Percentiles rank a stretch among this genome's conserved stretches.
phyloP scores from a whole-genome alignment of 176 grass and related monocot species.

The Panicum miliaceum region DNA sequence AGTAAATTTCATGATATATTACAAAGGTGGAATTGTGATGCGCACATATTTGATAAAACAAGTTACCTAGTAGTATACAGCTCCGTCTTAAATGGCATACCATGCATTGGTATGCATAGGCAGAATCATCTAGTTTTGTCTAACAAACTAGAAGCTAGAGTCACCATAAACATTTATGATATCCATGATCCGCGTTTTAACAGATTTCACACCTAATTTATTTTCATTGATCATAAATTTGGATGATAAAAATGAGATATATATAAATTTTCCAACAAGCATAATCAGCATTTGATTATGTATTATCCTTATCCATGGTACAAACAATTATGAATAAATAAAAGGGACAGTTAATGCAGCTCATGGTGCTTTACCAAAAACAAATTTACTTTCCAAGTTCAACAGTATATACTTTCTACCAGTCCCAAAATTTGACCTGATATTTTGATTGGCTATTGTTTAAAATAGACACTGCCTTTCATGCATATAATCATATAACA shows the following conservation, averaged over 20 bases:
- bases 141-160: not conserved
- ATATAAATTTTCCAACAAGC: not conserved
- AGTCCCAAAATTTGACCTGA: not conserved
- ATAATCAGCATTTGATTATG: not conserved
- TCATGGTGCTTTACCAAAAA: not conserved
- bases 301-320: not conserved
- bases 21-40: not conserved
- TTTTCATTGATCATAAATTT: not conserved
- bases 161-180: not conserved
- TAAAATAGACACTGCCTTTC: not conserved
- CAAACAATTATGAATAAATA: constrained; percentile 4
- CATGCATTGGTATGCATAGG: not conserved
- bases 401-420: not conserved
- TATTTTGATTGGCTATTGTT: not conserved
- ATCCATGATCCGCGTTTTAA: not conserved
- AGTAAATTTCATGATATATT: not conserved
- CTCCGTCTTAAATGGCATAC: not conserved
- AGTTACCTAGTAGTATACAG: not conserved
- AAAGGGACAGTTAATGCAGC: not conserved
- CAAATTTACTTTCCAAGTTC: not conserved
- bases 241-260: not conserved
- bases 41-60: constrained; percentile 1
- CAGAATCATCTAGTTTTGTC: not conserved
- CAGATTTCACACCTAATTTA: not conserved
- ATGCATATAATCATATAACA: not conserved